Base-by-base conservation (phyloP, 2,329 filamentous ascomycete genomes). In the Fusarium lateritium region DNA sequence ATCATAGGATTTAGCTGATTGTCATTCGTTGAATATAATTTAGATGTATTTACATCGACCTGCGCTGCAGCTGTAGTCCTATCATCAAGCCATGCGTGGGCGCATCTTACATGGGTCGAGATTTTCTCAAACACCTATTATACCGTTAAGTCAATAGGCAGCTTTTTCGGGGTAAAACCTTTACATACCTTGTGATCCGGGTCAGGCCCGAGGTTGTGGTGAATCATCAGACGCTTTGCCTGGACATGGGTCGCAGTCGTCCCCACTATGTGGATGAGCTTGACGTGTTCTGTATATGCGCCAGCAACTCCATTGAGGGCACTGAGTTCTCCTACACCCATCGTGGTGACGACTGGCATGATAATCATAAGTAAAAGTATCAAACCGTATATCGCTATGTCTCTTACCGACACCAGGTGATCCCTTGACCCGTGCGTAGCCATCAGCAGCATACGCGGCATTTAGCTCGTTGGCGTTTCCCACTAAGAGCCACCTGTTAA, bases 381-480 rank as follows among this genome's bases (percentile, higher is more conserved):
- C 4, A 26, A 26, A 26, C 24, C 24, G 24, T 1, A 13, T 24
- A 7, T 17, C 5, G 5, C 10, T 31, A 11, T 15, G 14, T 5
- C n/a, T 8, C 61, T 47, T 42, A 60, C 61, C 34, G 15, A 56
- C 56, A 7, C 62, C 62, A 11, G 62, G 56, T 22, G 56, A 43
- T 2, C 56, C 56, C 34, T 65, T 65, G 13, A 61, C 42, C 22
- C 62, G 33, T 6, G 62, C 62, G 19, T 65, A 65, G 21, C 62
- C 62, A 36, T 65, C 62, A 26, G 62, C 62, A 22, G 62, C 62
- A n/a, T 65, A 65, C 10, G 56, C 62, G 22, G 62, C 62, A 10
- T 65, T 65, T 2, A 65, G 26, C 24, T 65, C 62, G 9, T 65
- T 65, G 6, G 56, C 45, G 34, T 65, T 65, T 17, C 62, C 62